Evolutionary conservation across 2,329 filamentous ascomycete species (phyloP), one percentile per base, ranked within the genome.

Genomic region (Penicillium griseofulvum): DNA sequence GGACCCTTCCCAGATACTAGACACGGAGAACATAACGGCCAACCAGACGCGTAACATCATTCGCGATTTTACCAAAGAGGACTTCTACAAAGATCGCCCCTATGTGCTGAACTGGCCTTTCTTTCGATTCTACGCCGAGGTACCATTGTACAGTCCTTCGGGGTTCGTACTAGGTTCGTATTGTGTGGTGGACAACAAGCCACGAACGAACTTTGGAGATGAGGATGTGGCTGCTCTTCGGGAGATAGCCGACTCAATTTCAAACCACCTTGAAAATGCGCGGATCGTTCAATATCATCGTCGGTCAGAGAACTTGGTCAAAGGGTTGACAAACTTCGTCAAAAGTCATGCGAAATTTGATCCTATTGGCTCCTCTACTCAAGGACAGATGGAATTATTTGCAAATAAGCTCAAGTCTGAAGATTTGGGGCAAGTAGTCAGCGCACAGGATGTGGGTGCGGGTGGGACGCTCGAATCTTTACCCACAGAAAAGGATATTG

Each of bases 131-230:
- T 83, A 84, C 58, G 81, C 80, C 6, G 81, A 81, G n/a, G 83
- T 87, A 0, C 85, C 85, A 0, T 80, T 88, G 43, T 75, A 77
- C 39, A 83, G 80, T 7, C 78, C 77, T 2, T 78, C 76, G 36
- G 79, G 82, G 24, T 78, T 80, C 53, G 74, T 78, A 22, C 83
- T 88, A 47, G 86, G 86, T 11, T 78, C 78, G 2, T 85, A 83
- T 59, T 80, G 81, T 46, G 79, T 87, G 2, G 74, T 84, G 0
- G 84, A 87, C 60, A 78, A 84, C 42, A 75, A 75, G 22, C 78
- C 81, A 0, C 79, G 82, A 8, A 31, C 49, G 0, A 76, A 76
- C 0, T 68, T 87, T 14, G 53, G 56, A 5, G 58, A 66, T 1
- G 28, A 48, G 0, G 61, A 65, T n/a, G 52, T 66, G 10, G 71